phyloP scores from a whole-genome alignment of 1,284 basidiomycete species.

The Cerrena zonata region DNA sequence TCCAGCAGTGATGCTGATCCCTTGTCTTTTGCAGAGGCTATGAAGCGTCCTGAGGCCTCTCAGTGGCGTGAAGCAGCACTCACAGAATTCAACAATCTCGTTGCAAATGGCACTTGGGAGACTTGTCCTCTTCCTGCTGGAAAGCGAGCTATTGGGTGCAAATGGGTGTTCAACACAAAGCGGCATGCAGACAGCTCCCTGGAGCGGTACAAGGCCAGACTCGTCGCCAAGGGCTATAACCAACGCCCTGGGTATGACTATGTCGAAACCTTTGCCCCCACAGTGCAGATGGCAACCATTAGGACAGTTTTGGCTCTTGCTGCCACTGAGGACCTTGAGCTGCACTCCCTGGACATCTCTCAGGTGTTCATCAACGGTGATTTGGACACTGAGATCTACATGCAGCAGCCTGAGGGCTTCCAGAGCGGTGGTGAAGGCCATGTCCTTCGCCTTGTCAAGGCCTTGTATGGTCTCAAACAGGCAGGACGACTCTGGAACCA shows the following conservation, averaged over 20 bases:
- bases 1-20: background rate
- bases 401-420: slow-evolving; percentile 28
- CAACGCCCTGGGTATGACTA: slow-evolving; percentile 38
- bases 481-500: slow-evolving; percentile 31
- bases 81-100: background rate
- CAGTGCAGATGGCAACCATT: slow-evolving; percentile 31
- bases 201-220: slow-evolving; percentile 29
- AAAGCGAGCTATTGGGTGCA: slow-evolving; percentile 20
- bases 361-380: slow-evolving; percentile 31
- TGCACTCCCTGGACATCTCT: slow-evolving; percentile 18
- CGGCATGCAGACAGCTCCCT: slow-evolving; percentile 24
- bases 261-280: slow-evolving; percentile 38
- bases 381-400: slow-evolving; percentile 29
- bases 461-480: slow-evolving; percentile 36
- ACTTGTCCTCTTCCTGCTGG: background rate
- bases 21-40: background rate
- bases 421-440: slow-evolving; percentile 3
- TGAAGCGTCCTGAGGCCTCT: background rate
- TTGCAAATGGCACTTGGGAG: slow-evolving; percentile 8
- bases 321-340: slow-evolving; percentile 30
- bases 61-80: slow-evolving; percentile 1
- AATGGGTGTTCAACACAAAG: slow-evolving; percentile 29
- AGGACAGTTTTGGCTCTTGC: slow-evolving; percentile 33
- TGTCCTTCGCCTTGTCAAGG: slow-evolving; percentile 18
- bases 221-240: slow-evolving; percentile 35